phyloP scores from a whole-genome alignment of 2,329 filamentous ascomycete genomes.

The Neofusicoccum umdonicola region DNA sequence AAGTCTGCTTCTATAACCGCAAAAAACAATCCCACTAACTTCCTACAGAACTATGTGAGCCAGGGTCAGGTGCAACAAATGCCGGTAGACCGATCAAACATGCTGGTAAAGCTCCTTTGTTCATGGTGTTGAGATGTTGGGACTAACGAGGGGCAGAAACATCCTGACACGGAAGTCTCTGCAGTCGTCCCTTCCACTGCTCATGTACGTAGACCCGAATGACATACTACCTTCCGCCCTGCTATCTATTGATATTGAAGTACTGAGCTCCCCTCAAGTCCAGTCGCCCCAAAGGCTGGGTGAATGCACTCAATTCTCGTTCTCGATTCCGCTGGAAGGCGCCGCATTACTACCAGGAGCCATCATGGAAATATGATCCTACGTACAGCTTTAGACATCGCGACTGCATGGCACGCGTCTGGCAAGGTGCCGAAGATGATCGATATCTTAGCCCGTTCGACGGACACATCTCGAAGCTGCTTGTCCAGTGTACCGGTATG shows the following conservation, averaged over 20 bases:
- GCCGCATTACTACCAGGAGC: slow-evolving; percentile 15
- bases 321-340: not conserved
- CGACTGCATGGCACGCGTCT: not conserved
- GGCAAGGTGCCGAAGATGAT: slow-evolving; percentile 23
- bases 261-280: not conserved
- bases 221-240: too few species aligned
- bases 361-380: not conserved
- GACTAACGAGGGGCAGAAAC: not conserved
- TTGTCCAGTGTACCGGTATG: slow-evolving; percentile 27
- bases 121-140: not conserved
- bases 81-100: not conserved
- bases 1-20: not conserved
- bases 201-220: not conserved
- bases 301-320: slow-evolving; percentile 21
- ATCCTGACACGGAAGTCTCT: not conserved
- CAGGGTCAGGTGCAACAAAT: not conserved
- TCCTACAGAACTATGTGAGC: not conserved
- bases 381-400: not conserved
- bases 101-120: slow-evolving; percentile 5
- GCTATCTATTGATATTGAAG: not conserved
- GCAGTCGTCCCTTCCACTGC: not conserved
- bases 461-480: slow-evolving; percentile 29
- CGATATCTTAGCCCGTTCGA: slow-evolving; percentile 32
- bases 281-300: slow-evolving; percentile 23
- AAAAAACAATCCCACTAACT: too few species aligned